A percentile compares a stretch with the other conserved stretches of the same genome.
Evolutionary conservation across 2,329 filamentous ascomycete genomes (phyloP).

Genomic region (Penicillium sp.): DNA sequence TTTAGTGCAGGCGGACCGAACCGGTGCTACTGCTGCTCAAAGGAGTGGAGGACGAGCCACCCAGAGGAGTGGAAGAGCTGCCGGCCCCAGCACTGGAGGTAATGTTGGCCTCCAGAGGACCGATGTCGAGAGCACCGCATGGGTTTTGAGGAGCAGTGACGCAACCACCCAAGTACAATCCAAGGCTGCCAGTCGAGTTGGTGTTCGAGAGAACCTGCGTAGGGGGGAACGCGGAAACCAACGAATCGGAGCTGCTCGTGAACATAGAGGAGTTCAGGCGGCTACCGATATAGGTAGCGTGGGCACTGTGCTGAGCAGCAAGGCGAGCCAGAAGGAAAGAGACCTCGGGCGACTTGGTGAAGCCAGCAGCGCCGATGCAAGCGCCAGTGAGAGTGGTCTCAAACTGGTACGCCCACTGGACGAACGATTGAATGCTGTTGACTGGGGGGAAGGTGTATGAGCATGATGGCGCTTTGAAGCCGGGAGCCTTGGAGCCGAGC

Average conservation of each 20-base stretch:
- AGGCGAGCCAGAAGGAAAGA: slow-evolving; percentile 31
- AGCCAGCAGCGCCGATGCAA: slow-evolving; percentile 28
- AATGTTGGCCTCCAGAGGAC: slow-evolving; percentile 23
- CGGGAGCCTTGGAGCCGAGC: slow-evolving; percentile 12
- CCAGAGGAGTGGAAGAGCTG: neutral
- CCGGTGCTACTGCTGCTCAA: neutral
- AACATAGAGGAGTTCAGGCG: slow-evolving; percentile 8
- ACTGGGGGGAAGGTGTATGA: slow-evolving; percentile 22
- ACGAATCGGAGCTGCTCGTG: slow-evolving; percentile 16
- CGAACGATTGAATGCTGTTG: slow-evolving; percentile 15
- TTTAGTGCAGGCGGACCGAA: neutral
- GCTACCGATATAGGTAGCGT: slow-evolving; percentile 22
- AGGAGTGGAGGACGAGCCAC: neutral
- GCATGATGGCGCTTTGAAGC: slow-evolving; percentile 23
- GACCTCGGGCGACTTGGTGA: slow-evolving; percentile 30
- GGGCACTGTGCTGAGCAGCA: slow-evolving; percentile 26
- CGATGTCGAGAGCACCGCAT: slow-evolving; percentile 24
- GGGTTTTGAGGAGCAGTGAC: slow-evolving; percentile 22
- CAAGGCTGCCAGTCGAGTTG: slow-evolving; percentile 24
- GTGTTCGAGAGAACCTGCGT: slow-evolving; percentile 20
- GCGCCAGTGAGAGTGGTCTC: slow-evolving; percentile 24
- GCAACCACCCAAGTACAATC: slow-evolving; percentile 23
- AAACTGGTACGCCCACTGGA: slow-evolving; percentile 20
- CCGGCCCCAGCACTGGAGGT: slow-evolving; percentile 6
- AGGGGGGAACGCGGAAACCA: slow-evolving; percentile 26